Percentiles rank a stretch among this genome's conserved stretches.
phyloP scores from a whole-genome alignment of 768 basidiomycete species.

The Phaeotremella skinneri region DNA sequence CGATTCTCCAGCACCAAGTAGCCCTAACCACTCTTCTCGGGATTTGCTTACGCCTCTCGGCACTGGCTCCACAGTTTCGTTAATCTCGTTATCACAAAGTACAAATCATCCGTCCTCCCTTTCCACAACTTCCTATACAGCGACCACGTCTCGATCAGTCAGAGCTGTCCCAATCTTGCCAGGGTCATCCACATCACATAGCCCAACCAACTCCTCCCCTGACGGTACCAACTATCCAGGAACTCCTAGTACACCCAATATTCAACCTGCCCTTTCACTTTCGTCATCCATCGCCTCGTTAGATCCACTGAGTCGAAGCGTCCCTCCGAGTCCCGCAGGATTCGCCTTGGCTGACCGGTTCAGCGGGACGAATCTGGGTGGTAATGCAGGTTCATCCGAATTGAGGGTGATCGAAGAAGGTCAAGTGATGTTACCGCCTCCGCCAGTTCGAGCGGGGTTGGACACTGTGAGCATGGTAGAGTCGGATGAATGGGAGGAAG shows the following conservation, averaged over 20 bases:
- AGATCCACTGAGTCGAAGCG: slow-evolving; percentile 55
- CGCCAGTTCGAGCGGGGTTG: neutral
- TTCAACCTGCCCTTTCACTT: slow-evolving; percentile 55
- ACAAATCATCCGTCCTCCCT: too few relatives aligned
- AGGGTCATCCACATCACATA: too few relatives aligned
- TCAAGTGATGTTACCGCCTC: neutral
- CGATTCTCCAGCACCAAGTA: neutral
- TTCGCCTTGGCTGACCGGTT: slow-evolving; percentile 24
- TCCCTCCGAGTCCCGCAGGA: slow-evolving; percentile 46
- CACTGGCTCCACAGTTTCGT: slow-evolving; percentile 1
- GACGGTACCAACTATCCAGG: slow-evolving; percentile 31
- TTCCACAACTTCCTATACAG: neutral
- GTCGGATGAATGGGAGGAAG: slow-evolving; percentile 64
- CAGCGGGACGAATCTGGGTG: slow-evolving; percentile 4
- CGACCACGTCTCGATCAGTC: neutral
- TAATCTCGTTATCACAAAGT: neutral
- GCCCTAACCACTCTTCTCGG: neutral
- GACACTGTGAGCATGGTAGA: neutral
- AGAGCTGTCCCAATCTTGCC: neutral
- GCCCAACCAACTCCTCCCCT: neutral
- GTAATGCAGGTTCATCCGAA: neutral
- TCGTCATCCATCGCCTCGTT: slow-evolving; percentile 58
- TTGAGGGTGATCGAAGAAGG: neutral
- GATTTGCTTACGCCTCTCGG: neutral
- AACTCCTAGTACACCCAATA: slow-evolving; percentile 60